These are phyloP conservation scores for Apiotrichum veenhuisii DNA, from an alignment of 1,284 basidiomycete genomes.

Conservation along the genomic window DNA sequence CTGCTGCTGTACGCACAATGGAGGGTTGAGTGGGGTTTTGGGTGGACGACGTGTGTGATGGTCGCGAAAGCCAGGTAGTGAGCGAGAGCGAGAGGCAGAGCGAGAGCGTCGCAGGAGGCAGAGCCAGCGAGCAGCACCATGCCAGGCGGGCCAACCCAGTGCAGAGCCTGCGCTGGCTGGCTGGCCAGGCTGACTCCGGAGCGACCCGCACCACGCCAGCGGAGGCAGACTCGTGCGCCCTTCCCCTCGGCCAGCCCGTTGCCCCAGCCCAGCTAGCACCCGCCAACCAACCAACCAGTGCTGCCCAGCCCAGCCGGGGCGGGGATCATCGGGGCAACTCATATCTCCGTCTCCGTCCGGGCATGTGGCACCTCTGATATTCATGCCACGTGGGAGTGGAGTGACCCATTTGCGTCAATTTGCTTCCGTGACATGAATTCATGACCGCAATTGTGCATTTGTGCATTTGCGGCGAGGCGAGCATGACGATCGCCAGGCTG, in stretches of 20 bases:
- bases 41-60: constrained; percentile 11
- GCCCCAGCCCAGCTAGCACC: too few species aligned
- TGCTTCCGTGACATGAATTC: background rate
- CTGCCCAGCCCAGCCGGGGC: background rate
- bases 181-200: background rate
- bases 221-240: too few species aligned
- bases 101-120: too few species aligned
- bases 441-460: too few species aligned
- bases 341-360: background rate
- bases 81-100: constrained; percentile 5
- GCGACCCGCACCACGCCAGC: background rate
- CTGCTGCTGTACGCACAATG: constrained; percentile 5
- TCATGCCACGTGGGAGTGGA: background rate
- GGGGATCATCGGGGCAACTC: background rate
- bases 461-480: too few species aligned
- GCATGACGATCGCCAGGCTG: too few species aligned
- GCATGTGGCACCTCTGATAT: background rate
- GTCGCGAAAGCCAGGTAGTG: background rate
- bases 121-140: too few species aligned
- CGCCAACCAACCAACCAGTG: background rate
- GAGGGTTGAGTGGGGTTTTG: background rate
- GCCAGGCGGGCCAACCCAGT: too few species aligned
- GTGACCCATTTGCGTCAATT: background rate
- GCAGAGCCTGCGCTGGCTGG: too few species aligned
- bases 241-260: too few species aligned